These are phyloP conservation scores for Leccinum cinnamomeum DNA, from an alignment of 1,284 basidiomycete species.

Conservation along the genomic window DNA sequence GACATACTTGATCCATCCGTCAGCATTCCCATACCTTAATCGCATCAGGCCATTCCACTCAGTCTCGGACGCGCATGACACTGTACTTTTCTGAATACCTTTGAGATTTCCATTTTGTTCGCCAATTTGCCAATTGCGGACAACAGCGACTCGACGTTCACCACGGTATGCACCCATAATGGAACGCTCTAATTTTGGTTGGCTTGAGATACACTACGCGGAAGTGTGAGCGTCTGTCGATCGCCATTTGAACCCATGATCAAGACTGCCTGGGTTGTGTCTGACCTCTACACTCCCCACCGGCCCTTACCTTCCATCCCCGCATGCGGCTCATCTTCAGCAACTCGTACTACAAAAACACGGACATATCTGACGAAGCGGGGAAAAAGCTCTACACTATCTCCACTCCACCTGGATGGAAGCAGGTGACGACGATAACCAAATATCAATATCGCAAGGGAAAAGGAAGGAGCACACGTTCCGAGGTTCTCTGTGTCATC, in stretches of 20 bases:
- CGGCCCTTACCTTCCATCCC: background rate
- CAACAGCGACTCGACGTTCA: background rate
- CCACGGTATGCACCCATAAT: background rate
- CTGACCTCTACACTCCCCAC: background rate
- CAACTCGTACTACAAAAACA: constrained; percentile 17
- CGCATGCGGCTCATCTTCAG: constrained; percentile 22
- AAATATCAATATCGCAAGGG: constrained; percentile 11
- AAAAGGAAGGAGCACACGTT: background rate
- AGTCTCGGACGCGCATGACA: background rate
- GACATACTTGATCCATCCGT: background rate
- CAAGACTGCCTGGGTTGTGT: background rate
- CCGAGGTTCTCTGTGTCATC: constrained; percentile 19
- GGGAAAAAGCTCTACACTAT: constrained; percentile 21
- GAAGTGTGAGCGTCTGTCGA: constrained; percentile 1
- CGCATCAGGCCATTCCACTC: background rate
- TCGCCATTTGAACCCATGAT: constrained; percentile 1
- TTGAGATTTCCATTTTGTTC: background rate
- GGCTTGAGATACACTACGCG: background rate
- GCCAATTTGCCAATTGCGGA: background rate
- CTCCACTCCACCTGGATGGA: constrained; percentile 19
- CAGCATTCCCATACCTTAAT: background rate
- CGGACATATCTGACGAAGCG: constrained; percentile 17
- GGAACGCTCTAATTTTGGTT: constrained; percentile 13
- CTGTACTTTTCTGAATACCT: too few relatives aligned
- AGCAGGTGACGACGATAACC: constrained; percentile 22